These are phyloP conservation scores for Cyberlindnera misumaiensis DNA, from an alignment of 805 yeast genomes.

Conservation along the genomic window DNA sequence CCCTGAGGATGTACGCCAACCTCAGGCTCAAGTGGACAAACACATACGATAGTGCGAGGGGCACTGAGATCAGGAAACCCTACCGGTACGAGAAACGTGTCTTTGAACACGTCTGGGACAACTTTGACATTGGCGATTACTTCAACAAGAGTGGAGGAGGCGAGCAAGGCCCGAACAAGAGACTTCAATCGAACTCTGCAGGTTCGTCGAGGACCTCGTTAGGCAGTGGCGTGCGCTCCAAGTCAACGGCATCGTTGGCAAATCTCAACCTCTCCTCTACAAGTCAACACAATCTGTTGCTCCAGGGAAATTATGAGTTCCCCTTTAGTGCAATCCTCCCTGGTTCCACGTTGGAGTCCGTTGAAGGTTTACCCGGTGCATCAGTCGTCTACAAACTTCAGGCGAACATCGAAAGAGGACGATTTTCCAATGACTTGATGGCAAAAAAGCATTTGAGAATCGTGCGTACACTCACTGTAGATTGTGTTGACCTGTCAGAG, in stretches of 20 bases:
- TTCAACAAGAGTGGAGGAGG: conserved; percentile 24
- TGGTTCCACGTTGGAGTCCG: conserved; percentile 78
- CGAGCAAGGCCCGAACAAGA: conserved; percentile 10
- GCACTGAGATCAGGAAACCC: conserved; percentile 37
- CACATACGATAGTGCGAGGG: conserved; percentile 38
- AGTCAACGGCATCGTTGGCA: conserved; percentile 29
- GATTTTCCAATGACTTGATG: conserved; percentile 57
- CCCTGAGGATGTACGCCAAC: conserved; percentile 60
- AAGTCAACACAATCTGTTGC: conserved; percentile 34
- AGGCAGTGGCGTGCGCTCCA: conserved; percentile 23
- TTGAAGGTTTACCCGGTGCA: conserved; percentile 84
- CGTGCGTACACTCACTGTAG: conserved; percentile 81
- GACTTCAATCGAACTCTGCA: conserved; percentile 13
- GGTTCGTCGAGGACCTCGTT: conserved; percentile 22
- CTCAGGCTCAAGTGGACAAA: conserved; percentile 63
- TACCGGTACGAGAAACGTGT: conserved; percentile 51
- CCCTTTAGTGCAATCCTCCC: conserved; percentile 85
- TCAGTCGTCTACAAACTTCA: conserved; percentile 65
- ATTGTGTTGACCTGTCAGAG: conserved; percentile 80
- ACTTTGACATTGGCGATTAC: conserved; percentile 45
- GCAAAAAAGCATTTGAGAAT: conserved; percentile 72
- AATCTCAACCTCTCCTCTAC: conserved; percentile 20
- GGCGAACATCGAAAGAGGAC: conserved; percentile 78
- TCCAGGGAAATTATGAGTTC: conserved; percentile 79
- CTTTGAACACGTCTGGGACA: conserved; percentile 77